phyloP scores from a whole-genome alignment of 768 basidiomycete species.

The Termitomyces bulborhizus region DNA sequence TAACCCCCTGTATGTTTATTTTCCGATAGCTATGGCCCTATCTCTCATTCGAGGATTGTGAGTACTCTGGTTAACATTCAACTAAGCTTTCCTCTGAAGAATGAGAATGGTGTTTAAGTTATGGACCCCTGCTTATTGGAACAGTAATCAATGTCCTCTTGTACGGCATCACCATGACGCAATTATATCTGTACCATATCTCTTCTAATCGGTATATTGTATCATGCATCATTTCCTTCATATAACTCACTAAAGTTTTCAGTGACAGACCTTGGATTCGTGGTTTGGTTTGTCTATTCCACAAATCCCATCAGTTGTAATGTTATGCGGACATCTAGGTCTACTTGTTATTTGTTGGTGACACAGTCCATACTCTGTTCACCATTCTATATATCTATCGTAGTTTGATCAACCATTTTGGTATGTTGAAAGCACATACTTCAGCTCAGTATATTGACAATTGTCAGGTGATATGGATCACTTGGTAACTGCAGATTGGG shows the following conservation, averaged over 20 bases:
- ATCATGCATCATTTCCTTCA: not conserved
- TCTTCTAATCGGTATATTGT: constrained; percentile 28
- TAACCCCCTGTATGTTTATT: too few relatives aligned
- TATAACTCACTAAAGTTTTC: not conserved
- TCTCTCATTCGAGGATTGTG: too few relatives aligned
- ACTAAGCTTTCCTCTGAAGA: not conserved
- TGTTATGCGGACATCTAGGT: constrained; percentile 23
- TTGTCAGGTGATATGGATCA: not conserved
- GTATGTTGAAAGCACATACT: constrained; percentile 19
- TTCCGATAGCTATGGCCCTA: too few relatives aligned
- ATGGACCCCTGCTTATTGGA: constrained; percentile 48
- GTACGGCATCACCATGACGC: constrained; percentile 44
- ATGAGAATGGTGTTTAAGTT: constrained; percentile 20
- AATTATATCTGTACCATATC: constrained; percentile 36
- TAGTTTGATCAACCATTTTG: constrained; percentile 40
- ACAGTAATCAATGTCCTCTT: constrained; percentile 39
- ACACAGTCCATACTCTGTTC: constrained; percentile 43
- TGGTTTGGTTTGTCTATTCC: constrained; percentile 27
- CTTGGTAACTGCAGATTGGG: constrained; percentile 8
- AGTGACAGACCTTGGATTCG: constrained; percentile 45
- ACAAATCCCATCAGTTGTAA: not conserved
- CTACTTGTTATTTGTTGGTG: constrained; percentile 35
- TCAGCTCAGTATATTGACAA: not conserved
- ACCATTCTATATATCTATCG: constrained; percentile 41
- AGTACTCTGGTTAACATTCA: too few relatives aligned